Percentiles rank a stretch among this genome's conserved stretches.
Evolutionary conservation across 345 rosid species (phyloP).

Genomic region (Triadica sebifera): DNA sequence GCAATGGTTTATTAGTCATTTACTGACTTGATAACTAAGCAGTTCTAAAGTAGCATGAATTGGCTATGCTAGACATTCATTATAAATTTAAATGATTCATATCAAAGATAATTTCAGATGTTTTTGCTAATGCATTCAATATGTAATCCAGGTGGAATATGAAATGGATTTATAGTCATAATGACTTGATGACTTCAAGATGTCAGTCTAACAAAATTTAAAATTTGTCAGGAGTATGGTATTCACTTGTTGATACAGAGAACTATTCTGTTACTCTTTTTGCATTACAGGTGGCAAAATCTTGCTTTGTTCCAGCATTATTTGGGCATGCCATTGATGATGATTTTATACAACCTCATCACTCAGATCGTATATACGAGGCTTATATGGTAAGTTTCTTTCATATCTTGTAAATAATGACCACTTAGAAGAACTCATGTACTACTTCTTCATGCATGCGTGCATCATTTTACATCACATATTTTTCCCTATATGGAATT

Average conservation of each 20-base stretch:
- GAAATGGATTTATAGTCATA: not conserved
- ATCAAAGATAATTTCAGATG: not conserved
- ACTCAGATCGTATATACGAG: conserved; percentile 77
- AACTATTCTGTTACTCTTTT: not conserved
- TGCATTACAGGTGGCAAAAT: conserved; percentile 63
- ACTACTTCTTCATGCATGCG: not conserved
- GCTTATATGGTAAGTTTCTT: conserved; percentile 60
- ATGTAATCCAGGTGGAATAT: not conserved
- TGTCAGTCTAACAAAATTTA: not conserved
- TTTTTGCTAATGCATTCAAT: not conserved
- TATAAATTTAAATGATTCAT: not conserved
- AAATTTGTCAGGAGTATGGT: not conserved
- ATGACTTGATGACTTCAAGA: not conserved
- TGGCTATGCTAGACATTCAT: not conserved
- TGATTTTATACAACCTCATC: conserved; percentile 90
- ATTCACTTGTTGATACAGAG: conserved; percentile 6
- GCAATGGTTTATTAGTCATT: not conserved
- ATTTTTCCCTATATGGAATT: not conserved
- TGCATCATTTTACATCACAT: conserved; percentile 6
- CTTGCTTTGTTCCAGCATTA: conserved; percentile 83
- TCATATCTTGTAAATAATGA: not conserved
- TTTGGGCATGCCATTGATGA: conserved; percentile 92
- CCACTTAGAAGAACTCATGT: conserved; percentile 10
- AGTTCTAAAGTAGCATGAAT: too few species aligned
- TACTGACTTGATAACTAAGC: not conserved